These are phyloP conservation scores for Kokia cookei DNA, from an alignment of 441 rosid species.

Conservation along the genomic window DNA sequence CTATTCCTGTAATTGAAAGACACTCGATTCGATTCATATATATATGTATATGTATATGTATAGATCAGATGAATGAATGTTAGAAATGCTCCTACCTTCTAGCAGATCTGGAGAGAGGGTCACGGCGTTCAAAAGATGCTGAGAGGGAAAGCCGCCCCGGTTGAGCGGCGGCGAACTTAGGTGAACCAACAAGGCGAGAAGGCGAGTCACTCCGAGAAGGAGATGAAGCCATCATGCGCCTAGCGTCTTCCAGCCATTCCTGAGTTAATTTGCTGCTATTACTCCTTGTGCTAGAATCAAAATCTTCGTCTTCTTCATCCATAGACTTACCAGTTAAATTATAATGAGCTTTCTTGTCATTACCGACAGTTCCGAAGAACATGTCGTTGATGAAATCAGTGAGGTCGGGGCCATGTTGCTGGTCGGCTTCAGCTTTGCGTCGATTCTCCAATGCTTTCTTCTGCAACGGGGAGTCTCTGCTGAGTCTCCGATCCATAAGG, in stretches of 20 bases:
- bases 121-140: constrained; percentile 42
- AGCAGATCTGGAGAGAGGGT: constrained; percentile 68
- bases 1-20: constrained; percentile 28
- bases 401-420: constrained; percentile 33
- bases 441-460: constrained; percentile 25
- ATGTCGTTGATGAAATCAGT: constrained; percentile 64
- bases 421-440: constrained; percentile 10
- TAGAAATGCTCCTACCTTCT: constrained; percentile 36
- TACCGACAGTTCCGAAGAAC: constrained; percentile 43
- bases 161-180: constrained; percentile 31
- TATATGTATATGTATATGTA: neutral
- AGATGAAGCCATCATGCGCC: constrained; percentile 43
- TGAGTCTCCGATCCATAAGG: constrained; percentile 25
- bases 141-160: constrained; percentile 26
- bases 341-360: constrained; percentile 29
- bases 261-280: constrained; percentile 46
- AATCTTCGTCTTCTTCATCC: constrained; percentile 31
- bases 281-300: constrained; percentile 54
- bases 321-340: constrained; percentile 34
- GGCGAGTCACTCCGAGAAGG: constrained; percentile 39
- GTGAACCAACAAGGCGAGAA: constrained; percentile 32
- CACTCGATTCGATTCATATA: neutral
- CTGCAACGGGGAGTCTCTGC: constrained; percentile 23
- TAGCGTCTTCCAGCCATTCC: constrained; percentile 62
- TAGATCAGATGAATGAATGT: neutral